Evolutionary conservation across 176 grass and related monocot genomes (phyloP).

Genomic region (Carex parvula): DNA sequence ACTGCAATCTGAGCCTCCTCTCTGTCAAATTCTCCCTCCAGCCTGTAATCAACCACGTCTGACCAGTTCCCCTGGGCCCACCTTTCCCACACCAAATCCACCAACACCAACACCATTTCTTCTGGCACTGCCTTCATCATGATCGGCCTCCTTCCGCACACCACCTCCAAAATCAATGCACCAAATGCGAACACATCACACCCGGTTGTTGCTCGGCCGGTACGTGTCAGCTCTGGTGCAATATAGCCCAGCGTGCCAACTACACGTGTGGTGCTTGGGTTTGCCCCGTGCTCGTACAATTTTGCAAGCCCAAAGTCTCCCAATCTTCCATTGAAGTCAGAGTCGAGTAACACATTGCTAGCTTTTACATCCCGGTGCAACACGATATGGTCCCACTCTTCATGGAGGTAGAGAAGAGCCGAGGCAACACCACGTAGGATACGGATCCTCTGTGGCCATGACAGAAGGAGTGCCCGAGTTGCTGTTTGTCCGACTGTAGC

Average conservation of each 20-base stretch:
- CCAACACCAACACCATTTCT: constrained; percentile 60
- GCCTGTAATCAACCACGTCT: constrained; percentile 50
- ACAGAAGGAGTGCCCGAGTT: constrained; percentile 10
- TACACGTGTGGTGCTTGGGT: constrained; percentile 70
- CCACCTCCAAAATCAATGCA: constrained; percentile 63
- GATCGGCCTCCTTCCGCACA: constrained; percentile 59
- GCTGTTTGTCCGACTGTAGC: constrained; percentile 9
- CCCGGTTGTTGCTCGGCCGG: constrained; percentile 51
- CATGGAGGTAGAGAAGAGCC: constrained; percentile 85
- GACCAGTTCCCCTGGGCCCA: constrained; percentile 41
- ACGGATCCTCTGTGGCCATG: constrained; percentile 36
- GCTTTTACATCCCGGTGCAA: constrained; percentile 87
- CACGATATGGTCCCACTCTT: constrained; percentile 79
- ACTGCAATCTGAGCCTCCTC: constrained; percentile 43
- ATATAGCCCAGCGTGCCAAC: constrained; percentile 83
- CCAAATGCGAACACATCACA: constrained; percentile 85
- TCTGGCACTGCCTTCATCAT: constrained; percentile 49
- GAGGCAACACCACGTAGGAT: constrained; percentile 62
- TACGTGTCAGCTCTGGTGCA: constrained; percentile 70
- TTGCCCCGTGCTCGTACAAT: constrained; percentile 73
- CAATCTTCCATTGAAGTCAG: constrained; percentile 56
- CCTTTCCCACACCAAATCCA: constrained; percentile 71
- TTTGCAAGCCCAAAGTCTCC: constrained; percentile 81
- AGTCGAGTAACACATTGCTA: constrained; percentile 73
- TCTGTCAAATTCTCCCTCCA: constrained; percentile 38